Evolutionary conservation across 2,329 filamentous ascomycete species (phyloP).

Genomic region (Clonostachys chloroleuca): DNA sequence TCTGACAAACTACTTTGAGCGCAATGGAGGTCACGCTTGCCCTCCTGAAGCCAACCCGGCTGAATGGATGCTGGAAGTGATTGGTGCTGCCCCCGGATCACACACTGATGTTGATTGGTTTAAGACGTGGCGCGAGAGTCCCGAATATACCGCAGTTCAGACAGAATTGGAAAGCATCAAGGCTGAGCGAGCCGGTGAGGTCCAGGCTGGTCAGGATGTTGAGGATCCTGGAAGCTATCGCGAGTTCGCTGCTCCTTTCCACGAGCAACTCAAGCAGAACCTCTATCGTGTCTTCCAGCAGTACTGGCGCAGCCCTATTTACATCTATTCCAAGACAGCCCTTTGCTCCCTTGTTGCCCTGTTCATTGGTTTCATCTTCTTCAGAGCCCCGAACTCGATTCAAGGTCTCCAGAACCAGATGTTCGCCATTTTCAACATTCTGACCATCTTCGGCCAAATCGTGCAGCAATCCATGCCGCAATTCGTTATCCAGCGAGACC

Average conservation of each 20-base stretch:
- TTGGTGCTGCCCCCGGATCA: slow-evolving; percentile 60
- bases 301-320: slow-evolving; percentile 86
- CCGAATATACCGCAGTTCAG: slow-evolving; percentile 51
- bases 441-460: slow-evolving; percentile 77
- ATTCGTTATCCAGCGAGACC: slow-evolving; percentile 74
- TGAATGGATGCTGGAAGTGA: slow-evolving; percentile 70
- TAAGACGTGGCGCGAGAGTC: slow-evolving; percentile 53
- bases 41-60: slow-evolving; percentile 71
- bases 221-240: slow-evolving; percentile 47
- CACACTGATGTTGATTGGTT: slow-evolving; percentile 63
- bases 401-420: slow-evolving; percentile 84
- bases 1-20: slow-evolving; percentile 72
- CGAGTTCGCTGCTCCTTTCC: slow-evolving; percentile 79
- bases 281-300: slow-evolving; percentile 78
- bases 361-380: slow-evolving; percentile 82
- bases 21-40: slow-evolving; percentile 62
- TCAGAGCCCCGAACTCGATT: slow-evolving; percentile 63
- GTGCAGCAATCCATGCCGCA: slow-evolving; percentile 81
- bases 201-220: slow-evolving; percentile 38
- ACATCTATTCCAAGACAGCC: slow-evolving; percentile 78
- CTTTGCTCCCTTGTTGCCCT: slow-evolving; percentile 63
- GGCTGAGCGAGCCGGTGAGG: slow-evolving; percentile 51
- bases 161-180: slow-evolving; percentile 20
- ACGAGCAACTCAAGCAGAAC: slow-evolving; percentile 62
- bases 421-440: slow-evolving; percentile 80